Conservation (phyloP, 805 yeast genomes). For the Candida qinlingensis region DNA sequence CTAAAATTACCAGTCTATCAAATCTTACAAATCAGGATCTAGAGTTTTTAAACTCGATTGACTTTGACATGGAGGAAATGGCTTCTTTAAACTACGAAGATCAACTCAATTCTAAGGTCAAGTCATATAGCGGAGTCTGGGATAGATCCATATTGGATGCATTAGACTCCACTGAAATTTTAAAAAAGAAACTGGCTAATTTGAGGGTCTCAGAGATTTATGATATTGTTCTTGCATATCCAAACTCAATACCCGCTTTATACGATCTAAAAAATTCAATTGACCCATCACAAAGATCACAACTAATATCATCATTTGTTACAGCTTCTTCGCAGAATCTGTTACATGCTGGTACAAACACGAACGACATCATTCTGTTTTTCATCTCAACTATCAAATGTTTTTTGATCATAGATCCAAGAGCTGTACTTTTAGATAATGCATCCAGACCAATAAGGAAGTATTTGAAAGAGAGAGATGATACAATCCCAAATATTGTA, state of each 20-base stretch:
- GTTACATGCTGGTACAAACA: slow-evolving; percentile 77
- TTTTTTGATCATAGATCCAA: slow-evolving; percentile 74
- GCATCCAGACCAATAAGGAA: slow-evolving; percentile 72
- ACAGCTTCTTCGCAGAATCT: slow-evolving; percentile 38
- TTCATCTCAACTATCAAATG: slow-evolving; percentile 70
- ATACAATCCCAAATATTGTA: slow-evolving; percentile 65
- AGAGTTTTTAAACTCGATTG: slow-evolving; percentile 16
- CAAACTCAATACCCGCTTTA: slow-evolving; percentile 47
- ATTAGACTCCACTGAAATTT: slow-evolving; percentile 5
- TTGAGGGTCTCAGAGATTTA: slow-evolving; percentile 55
- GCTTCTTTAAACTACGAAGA: slow-evolving; percentile 9
- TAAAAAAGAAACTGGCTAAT: slow-evolving; percentile 14
- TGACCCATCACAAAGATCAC: slow-evolving; percentile 43
- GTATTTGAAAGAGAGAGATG: slow-evolving; percentile 67
- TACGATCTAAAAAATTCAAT: slow-evolving; percentile 54
- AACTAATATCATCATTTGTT: slow-evolving; percentile 47
- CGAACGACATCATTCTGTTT: slow-evolving; percentile 61
- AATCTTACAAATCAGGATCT: slow-evolving; percentile 8
- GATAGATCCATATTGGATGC: slow-evolving; percentile 12
- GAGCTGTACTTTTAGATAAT: slow-evolving; percentile 75
- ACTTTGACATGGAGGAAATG: slow-evolving; percentile 15
- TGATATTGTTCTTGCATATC: slow-evolving; percentile 50
- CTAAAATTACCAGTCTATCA: slow-evolving; percentile 3
- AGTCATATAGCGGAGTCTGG: slow-evolving; percentile 15
- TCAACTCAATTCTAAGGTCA: slow-evolving; percentile 1